Conservation (phyloP, 2,329 filamentous ascomycete species). For the Aspergillus hortae region DNA sequence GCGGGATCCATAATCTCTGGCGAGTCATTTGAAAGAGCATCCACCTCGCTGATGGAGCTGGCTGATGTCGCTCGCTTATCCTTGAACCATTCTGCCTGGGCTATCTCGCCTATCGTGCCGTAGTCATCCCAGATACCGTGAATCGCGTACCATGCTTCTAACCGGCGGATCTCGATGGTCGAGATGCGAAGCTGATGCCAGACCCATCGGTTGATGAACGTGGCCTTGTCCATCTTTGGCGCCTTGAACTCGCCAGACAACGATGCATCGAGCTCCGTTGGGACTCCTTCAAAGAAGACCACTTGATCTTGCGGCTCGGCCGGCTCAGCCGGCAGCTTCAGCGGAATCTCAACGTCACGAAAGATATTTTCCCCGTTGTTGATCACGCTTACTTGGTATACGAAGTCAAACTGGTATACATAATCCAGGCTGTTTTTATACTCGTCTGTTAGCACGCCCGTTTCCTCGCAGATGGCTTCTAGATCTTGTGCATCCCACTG, state of each 20-base stretch:
- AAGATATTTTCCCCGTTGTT: neutral
- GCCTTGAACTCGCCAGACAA: neutral
- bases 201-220: conserved; percentile 30
- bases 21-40: neutral
- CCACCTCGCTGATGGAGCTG: neutral
- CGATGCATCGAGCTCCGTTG: neutral
- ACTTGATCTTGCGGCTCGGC: neutral
- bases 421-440: neutral
- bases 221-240: conserved; percentile 12
- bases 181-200: conserved; percentile 30
- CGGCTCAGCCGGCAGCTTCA: conserved; percentile 5
- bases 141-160: conserved; percentile 19
- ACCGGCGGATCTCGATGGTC: conserved; percentile 20
- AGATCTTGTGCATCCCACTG: conserved; percentile 16
- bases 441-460: conserved; percentile 10
- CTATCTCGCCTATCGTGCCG: conserved; percentile 18
- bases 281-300: neutral
- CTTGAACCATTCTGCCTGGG: conserved; percentile 20
- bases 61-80: conserved; percentile 12
- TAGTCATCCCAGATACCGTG: conserved; percentile 15
- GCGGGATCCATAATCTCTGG: neutral
- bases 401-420: conserved; percentile 1
- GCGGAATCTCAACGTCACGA: neutral
- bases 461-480: conserved; percentile 16
- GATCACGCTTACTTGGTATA: neutral